These are phyloP conservation scores for Bassia scoparia DNA, from an alignment of 148 eudicot genomes.

Conservation along the genomic window DNA sequence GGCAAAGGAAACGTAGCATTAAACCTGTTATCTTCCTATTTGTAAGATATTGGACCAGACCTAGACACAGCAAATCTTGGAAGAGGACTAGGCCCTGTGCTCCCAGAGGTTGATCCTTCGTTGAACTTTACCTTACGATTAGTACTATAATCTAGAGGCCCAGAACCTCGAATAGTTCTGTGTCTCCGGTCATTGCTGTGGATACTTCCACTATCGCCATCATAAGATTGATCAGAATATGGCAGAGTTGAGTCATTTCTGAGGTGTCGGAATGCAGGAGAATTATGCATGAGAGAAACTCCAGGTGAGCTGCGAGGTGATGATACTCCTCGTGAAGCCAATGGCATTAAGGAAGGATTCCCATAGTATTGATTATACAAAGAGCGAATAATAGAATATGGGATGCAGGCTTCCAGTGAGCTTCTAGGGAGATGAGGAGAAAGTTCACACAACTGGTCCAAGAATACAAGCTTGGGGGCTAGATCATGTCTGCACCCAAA, in stretches of 20 bases:
- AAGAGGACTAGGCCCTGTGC: conserved; percentile 85
- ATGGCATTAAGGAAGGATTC: conserved; percentile 53
- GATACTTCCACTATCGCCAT: conserved; percentile 38
- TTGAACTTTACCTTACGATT: conserved; percentile 52
- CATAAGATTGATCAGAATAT: conserved; percentile 40
- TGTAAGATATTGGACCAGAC: conserved; percentile 89
- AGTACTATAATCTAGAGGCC: conserved; percentile 71
- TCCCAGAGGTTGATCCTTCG: conserved; percentile 78
- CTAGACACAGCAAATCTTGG: conserved; percentile 93
- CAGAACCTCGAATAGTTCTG: conserved; percentile 63
- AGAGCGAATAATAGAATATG: conserved; percentile 79
- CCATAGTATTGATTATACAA: conserved; percentile 80
- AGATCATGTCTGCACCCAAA: conserved; percentile 62
- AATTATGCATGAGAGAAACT: conserved; percentile 63
- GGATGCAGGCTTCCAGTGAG: conserved; percentile 66
- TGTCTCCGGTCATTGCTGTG: conserved; percentile 44
- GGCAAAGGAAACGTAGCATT: background rate
- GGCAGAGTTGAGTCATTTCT: conserved; percentile 50
- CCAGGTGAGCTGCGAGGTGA: conserved; percentile 89
- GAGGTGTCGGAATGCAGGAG: conserved; percentile 63
- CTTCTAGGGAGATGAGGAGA: conserved; percentile 87
- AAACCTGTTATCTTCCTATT: conserved; percentile 33
- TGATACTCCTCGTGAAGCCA: conserved; percentile 51
- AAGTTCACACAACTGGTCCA: conserved; percentile 84
- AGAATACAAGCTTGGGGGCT: conserved; percentile 78